A percentile compares a stretch with the other conserved stretches of the same genome.
Conservation (phyloP, 208 protist species). For the Crithidia bombi region DNA sequence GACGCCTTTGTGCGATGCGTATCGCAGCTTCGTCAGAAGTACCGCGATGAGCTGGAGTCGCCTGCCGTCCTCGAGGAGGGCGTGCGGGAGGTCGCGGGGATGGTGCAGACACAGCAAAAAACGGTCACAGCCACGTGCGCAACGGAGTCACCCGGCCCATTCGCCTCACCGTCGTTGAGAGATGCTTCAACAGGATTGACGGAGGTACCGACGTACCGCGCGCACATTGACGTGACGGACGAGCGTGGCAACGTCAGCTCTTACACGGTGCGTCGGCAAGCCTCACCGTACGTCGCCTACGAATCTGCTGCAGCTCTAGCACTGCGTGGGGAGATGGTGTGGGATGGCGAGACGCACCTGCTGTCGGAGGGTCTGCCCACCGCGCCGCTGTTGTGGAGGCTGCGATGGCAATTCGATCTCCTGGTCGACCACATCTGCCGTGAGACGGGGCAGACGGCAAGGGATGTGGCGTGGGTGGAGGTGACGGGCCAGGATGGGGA, state of each 20-base stretch:
- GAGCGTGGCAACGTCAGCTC: constrained; percentile 16
- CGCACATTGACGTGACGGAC: constrained; percentile 25
- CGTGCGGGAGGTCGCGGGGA: constrained; percentile 64
- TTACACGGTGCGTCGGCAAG: constrained; percentile 51
- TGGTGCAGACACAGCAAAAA: constrained; percentile 39
- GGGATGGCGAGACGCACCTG: constrained; percentile 34
- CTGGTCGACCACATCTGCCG: constrained; percentile 59
- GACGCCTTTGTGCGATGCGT: constrained; percentile 68
- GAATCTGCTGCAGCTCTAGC: constrained; percentile 53
- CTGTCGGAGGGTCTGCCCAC: constrained; percentile 32
- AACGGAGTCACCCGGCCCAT: constrained; percentile 8
- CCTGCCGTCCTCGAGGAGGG: constrained; percentile 59
- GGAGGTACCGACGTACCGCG: constrained; percentile 28
- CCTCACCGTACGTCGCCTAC: constrained; percentile 55
- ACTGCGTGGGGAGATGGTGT: constrained; percentile 46
- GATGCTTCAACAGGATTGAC: neutral
- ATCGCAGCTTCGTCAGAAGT: constrained; percentile 55
- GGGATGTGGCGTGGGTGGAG: constrained; percentile 35
- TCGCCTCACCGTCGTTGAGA: neutral
- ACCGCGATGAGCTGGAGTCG: constrained; percentile 59
- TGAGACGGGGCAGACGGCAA: constrained; percentile 24
- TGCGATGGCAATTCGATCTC: constrained; percentile 86
- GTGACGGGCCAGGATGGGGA: constrained; percentile 7
- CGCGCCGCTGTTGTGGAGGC: constrained; percentile 62
- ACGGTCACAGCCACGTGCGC: constrained; percentile 23